Evolutionary conservation across 176 grass and related monocot species (phyloP).

Genomic region (Canna indica): DNA sequence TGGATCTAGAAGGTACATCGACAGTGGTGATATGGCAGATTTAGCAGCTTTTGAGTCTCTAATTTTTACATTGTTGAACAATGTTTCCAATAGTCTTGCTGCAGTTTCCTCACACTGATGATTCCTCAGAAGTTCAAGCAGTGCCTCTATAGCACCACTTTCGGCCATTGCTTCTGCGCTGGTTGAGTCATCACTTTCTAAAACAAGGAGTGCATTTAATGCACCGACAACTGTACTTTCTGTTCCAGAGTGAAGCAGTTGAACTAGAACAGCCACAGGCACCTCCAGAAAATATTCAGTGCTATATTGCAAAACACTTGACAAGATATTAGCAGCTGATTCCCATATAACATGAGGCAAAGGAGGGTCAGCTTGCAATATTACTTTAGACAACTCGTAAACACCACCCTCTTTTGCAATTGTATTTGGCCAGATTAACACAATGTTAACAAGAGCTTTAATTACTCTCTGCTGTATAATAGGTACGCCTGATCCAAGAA

Average conservation of each 20-base stretch:
- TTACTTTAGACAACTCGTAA: slow-evolving; percentile 92
- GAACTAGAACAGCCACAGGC: slow-evolving; percentile 91
- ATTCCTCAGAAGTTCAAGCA: slow-evolving; percentile 79
- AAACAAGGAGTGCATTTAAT: slow-evolving; percentile 90
- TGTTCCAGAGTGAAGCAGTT: slow-evolving; percentile 85
- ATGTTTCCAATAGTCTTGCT: slow-evolving; percentile 88
- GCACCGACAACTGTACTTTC: slow-evolving; percentile 93
- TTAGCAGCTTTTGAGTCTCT: slow-evolving; percentile 95
- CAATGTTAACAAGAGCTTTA: slow-evolving; percentile 89
- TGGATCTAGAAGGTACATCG: slow-evolving; percentile 98
- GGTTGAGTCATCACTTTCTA: slow-evolving; percentile 99
- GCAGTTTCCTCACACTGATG: slow-evolving; percentile 99
- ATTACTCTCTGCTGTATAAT: slow-evolving; percentile 94
- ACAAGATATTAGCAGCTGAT: slow-evolving; percentile 86
- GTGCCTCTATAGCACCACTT: slow-evolving; percentile 91
- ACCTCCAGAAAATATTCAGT: slow-evolving; percentile 98
- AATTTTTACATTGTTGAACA: slow-evolving; percentile 97
- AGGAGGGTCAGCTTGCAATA: slow-evolving; percentile 85
- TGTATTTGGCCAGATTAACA: slow-evolving; percentile 94
- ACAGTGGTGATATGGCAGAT: slow-evolving; percentile 97
- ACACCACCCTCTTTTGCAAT: slow-evolving; percentile 98
- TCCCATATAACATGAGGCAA: slow-evolving; percentile 99
- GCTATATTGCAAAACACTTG: slow-evolving; percentile 97
- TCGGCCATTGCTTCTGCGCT: slow-evolving; percentile 98
- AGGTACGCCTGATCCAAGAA: slow-evolving; percentile 87